Conservation (phyloP, 768 basidiomycete species). For the Tulasnella calospora region DNA sequence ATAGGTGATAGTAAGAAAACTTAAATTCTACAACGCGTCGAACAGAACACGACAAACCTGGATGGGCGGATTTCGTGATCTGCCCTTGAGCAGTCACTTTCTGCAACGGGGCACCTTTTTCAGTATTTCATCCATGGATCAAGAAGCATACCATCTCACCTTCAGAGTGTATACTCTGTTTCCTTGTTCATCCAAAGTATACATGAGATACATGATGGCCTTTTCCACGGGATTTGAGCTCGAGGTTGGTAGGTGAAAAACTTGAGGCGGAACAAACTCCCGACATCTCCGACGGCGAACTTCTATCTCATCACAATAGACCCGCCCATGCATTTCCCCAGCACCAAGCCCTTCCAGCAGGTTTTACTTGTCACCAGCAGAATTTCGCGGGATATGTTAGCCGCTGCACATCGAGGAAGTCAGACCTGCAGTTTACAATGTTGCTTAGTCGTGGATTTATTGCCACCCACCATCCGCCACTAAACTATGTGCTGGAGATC, state of each 20-base stretch:
- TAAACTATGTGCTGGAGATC: no score
- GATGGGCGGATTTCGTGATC: conserved; percentile 93
- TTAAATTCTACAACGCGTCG: not conserved
- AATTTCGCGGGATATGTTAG: no score
- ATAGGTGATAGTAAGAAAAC: not conserved
- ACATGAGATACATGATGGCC: conserved; percentile 89
- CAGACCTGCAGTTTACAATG: no score
- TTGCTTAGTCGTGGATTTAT: no score
- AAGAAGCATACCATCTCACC: conserved; percentile 41
- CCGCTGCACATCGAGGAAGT: no score
- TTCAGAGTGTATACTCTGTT: conserved; percentile 90
- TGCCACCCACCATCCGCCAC: no score
- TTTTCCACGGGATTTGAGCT: not conserved
- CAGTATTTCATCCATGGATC: not conserved
- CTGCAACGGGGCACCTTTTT: conserved; percentile 40
- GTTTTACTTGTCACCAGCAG: no score
- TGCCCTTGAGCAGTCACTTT: conserved; percentile 78
- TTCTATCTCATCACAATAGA: not conserved
- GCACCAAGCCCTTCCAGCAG: no score
- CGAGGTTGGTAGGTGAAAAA: not conserved
- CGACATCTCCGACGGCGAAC: not conserved
- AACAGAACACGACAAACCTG: conserved; percentile 53
- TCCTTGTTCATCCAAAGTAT: conserved; percentile 69
- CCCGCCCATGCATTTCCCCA: no score
- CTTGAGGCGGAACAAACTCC: not conserved